Base-by-base conservation (phyloP, 768 basidiomycete genomes). In the Podaxis sp. region DNA sequence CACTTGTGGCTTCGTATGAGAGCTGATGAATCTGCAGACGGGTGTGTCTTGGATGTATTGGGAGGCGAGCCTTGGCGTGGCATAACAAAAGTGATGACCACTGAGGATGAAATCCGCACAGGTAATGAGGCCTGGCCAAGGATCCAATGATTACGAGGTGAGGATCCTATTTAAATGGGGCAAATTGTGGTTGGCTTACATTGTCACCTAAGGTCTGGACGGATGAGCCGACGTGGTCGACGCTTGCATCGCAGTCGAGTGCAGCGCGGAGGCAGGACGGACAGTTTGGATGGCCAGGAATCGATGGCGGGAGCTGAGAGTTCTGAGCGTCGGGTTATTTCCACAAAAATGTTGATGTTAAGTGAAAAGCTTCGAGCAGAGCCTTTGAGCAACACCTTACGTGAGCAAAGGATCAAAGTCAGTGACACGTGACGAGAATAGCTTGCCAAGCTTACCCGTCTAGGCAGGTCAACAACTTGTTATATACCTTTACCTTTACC, bases 41-140 rank as follows among this genome's bases (percentile, higher is more conserved):
- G 70, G 70, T 22, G 66, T 71, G 7, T 69, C 70, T 11, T 71
- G 69, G 70, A 70, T 70, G 67, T 71, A 70, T 44, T 71, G 70
- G 70, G 70, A 71, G 65, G 67, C 67, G 44, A 20, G 20, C 7
- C 7, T 17, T n/a, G 7, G n/a, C 15, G 20, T 33, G 33, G 8
- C 2, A 46, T 46, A 17, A n/a, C 44, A 46, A 20, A 6, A n/a
- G 44, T 3, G 7, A 22, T 46, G n/a, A 15, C 2, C 8, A n/a
- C 20, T 8, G 7, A 17, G 7, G 7, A 22, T 46, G 15, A 17
- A 17, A n/a, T 46, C 33, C 33, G 3, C 5, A 17, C 7, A 46
- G 44, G 20, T 46, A 11, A 66, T 58, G n/a, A 70, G 69, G 33
- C 70, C 70, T 44, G 70, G 70, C 8, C 65, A 53, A 26, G 69